Percentiles rank a stretch among this genome's conserved stretches.
Evolutionary conservation across 352 stramenopile species (phyloP).

Genomic region (Phytopythium litorale): DNA sequence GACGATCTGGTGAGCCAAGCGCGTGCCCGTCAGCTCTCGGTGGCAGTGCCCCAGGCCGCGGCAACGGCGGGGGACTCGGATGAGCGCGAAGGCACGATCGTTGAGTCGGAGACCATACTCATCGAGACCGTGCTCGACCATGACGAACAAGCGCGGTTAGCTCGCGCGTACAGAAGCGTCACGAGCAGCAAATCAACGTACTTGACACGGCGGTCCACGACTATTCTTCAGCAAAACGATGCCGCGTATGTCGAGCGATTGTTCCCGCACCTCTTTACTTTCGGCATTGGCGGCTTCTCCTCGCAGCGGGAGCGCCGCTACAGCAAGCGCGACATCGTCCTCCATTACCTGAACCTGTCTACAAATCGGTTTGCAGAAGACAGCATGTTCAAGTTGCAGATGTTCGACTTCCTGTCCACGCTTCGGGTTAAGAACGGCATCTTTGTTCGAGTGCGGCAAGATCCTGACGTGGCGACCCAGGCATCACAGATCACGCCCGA

Average conservation of each 20-base stretch:
- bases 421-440: conserved; percentile 13
- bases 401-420: conserved; percentile 19
- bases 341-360: conserved; percentile 24
- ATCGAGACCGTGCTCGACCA: conserved; percentile 11
- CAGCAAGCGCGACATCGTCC: conserved; percentile 15
- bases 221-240: conserved; percentile 13
- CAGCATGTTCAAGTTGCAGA: conserved; percentile 18
- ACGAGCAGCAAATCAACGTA: conserved; percentile 1
- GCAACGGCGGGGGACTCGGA: background rate
- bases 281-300: conserved; percentile 18
- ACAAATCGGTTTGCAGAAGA: conserved; percentile 20
- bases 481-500: conserved; percentile 10
- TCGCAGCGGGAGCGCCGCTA: conserved; percentile 8
- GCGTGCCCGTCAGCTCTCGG: conserved; percentile 8
- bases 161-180: conserved; percentile 2
- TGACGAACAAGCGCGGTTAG: conserved; percentile 3
- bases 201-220: conserved; percentile 10
- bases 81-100: background rate
- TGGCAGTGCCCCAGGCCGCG: background rate
- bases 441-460: conserved; percentile 15
- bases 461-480: conserved; percentile 9
- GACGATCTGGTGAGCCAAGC: conserved; percentile 1
- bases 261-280: conserved; percentile 17
- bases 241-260: conserved; percentile 17
- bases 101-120: conserved; percentile 13